Conservation (phyloP, 257 asterid species). For the Lycium ferocissimum region DNA sequence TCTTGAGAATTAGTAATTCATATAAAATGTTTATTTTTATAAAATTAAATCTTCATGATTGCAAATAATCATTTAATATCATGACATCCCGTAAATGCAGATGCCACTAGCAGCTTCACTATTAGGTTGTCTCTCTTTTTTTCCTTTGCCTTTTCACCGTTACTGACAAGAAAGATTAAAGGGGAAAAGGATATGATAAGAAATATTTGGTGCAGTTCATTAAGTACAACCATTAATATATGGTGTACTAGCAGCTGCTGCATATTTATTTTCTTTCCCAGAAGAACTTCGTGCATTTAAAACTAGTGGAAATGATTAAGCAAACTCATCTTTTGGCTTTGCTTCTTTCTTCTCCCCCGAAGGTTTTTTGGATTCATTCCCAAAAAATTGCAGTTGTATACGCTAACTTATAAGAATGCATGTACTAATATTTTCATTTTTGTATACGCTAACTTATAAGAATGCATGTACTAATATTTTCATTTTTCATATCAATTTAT, state of each 20-base stretch:
- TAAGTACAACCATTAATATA: background rate
- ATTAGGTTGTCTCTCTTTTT: background rate
- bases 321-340: background rate
- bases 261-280: background rate
- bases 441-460: too few relatives aligned
- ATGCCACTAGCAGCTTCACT: conserved; percentile 3
- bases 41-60: background rate
- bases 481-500: too few relatives aligned
- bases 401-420: too few relatives aligned
- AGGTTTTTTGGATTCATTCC: conserved; percentile 11
- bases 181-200: too few relatives aligned
- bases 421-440: too few relatives aligned
- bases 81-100: background rate
- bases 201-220: background rate
- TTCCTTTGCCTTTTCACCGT: background rate
- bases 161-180: background rate
- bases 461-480: too few relatives aligned
- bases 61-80: conserved; percentile 1
- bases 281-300: background rate
- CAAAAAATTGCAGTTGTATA: too few relatives aligned
- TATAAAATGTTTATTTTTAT: background rate
- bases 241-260: background rate
- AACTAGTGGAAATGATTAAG: background rate
- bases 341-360: background rate
- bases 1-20: background rate